Conservation (phyloP, 768 basidiomycete genomes). For the Leccinum subgranulosum region DNA sequence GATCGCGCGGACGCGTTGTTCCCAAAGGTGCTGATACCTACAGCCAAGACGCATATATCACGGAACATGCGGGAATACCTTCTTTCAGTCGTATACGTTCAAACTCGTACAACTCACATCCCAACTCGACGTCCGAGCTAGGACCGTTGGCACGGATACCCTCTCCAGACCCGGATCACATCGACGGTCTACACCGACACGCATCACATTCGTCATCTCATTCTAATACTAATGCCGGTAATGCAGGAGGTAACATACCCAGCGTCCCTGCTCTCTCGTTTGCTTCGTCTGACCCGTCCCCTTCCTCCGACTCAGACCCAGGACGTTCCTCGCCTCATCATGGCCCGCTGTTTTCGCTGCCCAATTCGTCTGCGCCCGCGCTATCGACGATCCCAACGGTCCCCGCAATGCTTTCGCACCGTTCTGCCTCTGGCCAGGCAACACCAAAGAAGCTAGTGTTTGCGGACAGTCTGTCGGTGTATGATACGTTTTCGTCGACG, state of each 20-base stretch:
- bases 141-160: slow-evolving; percentile 83
- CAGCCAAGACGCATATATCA: slow-evolving; percentile 56
- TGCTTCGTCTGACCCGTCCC: slow-evolving; percentile 38
- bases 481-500: slow-evolving; percentile 90
- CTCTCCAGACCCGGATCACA: slow-evolving; percentile 80
- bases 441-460: slow-evolving; percentile 79
- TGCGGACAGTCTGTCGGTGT: slow-evolving; percentile 89
- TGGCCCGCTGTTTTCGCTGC: slow-evolving; percentile 66
- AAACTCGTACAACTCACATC: slow-evolving; percentile 72
- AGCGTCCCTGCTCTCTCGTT: slow-evolving; percentile 60
- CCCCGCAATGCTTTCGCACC: slow-evolving; percentile 58
- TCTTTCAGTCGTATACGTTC: slow-evolving; percentile 60
- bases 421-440: slow-evolving; percentile 73
- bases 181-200: slow-evolving; percentile 81
- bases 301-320: slow-evolving; percentile 36
- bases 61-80: slow-evolving; percentile 38
- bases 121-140: slow-evolving; percentile 45
- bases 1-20: neutral
- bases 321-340: slow-evolving; percentile 35
- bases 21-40: slow-evolving; percentile 63
- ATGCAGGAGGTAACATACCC: slow-evolving; percentile 28
- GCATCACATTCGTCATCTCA: slow-evolving; percentile 51
- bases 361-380: slow-evolving; percentile 88
- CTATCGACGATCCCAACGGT: slow-evolving; percentile 54
- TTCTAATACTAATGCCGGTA: slow-evolving; percentile 18